Evolutionary conservation across 306 rosid genomes (phyloP).

Genomic region (Rubus idaeus): DNA sequence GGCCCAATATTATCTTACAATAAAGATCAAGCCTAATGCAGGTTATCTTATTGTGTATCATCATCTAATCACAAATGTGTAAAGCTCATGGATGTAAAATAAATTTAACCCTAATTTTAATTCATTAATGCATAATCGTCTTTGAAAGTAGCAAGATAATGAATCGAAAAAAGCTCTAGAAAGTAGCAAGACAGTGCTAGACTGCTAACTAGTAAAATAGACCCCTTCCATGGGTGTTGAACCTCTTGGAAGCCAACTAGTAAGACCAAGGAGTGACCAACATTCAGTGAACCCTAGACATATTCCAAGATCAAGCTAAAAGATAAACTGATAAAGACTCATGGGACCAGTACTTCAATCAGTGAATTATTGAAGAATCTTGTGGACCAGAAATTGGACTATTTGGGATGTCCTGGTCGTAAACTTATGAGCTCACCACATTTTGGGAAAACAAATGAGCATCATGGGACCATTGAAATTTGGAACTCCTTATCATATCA

Average conservation of each 20-base stretch:
- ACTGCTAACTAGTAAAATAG: not conserved
- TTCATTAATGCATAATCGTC: too few species aligned
- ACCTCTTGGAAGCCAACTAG: not conserved
- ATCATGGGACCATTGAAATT: not conserved
- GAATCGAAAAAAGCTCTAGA: too few species aligned
- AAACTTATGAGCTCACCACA: not conserved
- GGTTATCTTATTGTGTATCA: too few species aligned
- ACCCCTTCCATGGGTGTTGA: not conserved
- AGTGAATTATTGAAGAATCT: slow-evolving; percentile 1
- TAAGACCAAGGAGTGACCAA: not conserved
- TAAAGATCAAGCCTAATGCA: too few species aligned
- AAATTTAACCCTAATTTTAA: too few species aligned
- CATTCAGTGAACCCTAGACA: not conserved
- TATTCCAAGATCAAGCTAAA: not conserved
- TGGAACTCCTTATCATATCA: not conserved
- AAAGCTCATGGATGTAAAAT: too few species aligned
- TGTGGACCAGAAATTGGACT: not conserved
- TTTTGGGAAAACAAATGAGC: not conserved
- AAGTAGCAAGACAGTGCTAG: not conserved
- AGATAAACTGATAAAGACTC: not conserved
- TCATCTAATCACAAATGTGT: too few species aligned
- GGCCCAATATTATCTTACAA: too few species aligned
- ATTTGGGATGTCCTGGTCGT: not conserved
- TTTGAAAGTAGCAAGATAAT: too few species aligned
- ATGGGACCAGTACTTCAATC: not conserved